These are phyloP conservation scores for Colletotrichum horii DNA, from an alignment of 2,329 filamentous ascomycete species.

Conservation along the genomic window DNA sequence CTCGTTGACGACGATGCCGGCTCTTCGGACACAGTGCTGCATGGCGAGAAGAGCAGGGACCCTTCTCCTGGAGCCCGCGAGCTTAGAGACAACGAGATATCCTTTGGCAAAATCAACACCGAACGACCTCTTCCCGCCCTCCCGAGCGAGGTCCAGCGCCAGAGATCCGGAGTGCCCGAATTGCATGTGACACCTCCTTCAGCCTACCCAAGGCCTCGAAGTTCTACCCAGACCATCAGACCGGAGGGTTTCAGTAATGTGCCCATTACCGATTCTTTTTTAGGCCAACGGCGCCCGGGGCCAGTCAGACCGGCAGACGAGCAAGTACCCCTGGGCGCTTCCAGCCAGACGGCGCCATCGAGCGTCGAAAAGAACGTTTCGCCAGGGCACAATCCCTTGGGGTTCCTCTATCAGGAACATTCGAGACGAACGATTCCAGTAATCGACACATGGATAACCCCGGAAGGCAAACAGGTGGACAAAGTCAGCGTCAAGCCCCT, in stretches of 20 bases:
- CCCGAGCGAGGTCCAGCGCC: neutral
- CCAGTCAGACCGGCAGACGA: neutral
- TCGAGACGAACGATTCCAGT: neutral
- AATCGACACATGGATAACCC: neutral
- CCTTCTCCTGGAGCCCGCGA: neutral
- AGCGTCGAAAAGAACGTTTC: neutral
- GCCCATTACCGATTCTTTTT: constrained; percentile 23
- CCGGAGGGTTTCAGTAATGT: neutral
- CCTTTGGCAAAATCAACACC: neutral
- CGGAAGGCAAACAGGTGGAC: neutral
- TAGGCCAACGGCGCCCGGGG: constrained; percentile 7
- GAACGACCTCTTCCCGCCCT: neutral
- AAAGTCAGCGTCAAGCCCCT: neutral
- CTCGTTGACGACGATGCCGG: constrained; percentile 10
- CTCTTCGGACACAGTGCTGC: constrained; percentile 44
- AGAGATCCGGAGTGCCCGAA: neutral
- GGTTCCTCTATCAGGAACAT: neutral
- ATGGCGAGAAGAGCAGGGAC: constrained; percentile 34
- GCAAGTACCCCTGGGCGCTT: neutral
- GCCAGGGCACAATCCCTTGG: neutral
- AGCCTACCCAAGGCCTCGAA: neutral
- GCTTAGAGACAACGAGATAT: neutral
- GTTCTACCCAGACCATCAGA: neutral
- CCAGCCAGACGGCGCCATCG: neutral
- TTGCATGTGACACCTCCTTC: neutral